phyloP scores from a whole-genome alignment of 108 stramenopile species.

The Skeletonema marinoi region DNA sequence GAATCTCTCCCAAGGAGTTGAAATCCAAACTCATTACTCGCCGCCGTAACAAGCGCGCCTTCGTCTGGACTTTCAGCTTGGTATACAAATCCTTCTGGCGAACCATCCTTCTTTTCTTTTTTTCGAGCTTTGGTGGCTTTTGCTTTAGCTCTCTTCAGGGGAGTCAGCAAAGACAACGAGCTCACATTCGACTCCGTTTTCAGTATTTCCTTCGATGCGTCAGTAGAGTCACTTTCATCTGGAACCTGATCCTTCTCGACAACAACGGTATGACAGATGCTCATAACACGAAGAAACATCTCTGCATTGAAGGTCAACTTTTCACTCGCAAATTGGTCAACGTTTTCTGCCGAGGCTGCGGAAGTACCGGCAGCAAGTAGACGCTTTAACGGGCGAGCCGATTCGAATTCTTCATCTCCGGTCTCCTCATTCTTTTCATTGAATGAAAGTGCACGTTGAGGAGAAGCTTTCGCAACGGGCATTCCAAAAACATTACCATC shows the following conservation, averaged over 20 bases:
- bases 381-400: conserved; percentile 56
- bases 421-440: conserved; percentile 20
- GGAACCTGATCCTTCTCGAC: conserved; percentile 83
- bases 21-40: conserved; percentile 77
- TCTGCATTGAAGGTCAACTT: conserved; percentile 82
- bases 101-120: conserved; percentile 69
- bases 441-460: conserved; percentile 10
- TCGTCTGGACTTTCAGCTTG: conserved; percentile 95
- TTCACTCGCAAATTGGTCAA: conserved; percentile 3
- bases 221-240: background rate
- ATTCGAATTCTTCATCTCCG: conserved; percentile 24
- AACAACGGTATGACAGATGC: conserved; percentile 92
- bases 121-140: conserved; percentile 1
- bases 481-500: conserved; percentile 87
- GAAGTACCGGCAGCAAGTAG: conserved; percentile 58
- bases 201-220: background rate
- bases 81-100: conserved; percentile 79
- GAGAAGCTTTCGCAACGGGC: conserved; percentile 68
- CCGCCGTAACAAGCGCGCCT: conserved; percentile 85
- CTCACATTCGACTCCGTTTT: background rate
- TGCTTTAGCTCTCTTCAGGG: conserved; percentile 18
- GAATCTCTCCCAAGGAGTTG: conserved; percentile 83
- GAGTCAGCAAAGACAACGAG: background rate
- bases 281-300: conserved; percentile 90
- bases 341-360: background rate